phyloP scores from a whole-genome alignment of 768 basidiomycete genomes.

The Pluteus cervinus region DNA sequence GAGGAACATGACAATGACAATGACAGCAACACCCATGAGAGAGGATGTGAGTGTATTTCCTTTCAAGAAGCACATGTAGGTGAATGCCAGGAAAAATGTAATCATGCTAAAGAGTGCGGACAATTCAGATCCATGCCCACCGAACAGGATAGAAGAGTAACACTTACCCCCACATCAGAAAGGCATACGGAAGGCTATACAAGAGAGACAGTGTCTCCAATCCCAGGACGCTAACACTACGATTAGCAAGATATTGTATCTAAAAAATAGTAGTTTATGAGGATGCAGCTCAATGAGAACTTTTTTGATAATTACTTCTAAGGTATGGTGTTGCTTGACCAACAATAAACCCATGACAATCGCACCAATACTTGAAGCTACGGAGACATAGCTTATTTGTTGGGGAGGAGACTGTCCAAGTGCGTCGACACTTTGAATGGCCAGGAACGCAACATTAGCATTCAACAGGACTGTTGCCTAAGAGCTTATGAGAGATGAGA shows the following conservation, averaged over 20 bases:
- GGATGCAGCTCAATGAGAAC: not conserved
- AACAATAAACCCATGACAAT: conserved; percentile 39
- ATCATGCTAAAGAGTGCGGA: conserved; percentile 10
- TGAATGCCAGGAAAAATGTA: conserved; percentile 19
- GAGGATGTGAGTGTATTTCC: conserved; percentile 10
- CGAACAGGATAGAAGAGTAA: not conserved
- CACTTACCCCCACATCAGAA: conserved; percentile 57
- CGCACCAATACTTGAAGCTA: conserved; percentile 35
- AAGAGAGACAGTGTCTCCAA: conserved; percentile 46
- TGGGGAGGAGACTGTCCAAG: conserved; percentile 28
- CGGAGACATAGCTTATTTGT: conserved; percentile 41
- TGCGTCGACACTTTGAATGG: conserved; percentile 38
- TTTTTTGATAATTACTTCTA: conserved; percentile 9
- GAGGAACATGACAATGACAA: conserved; percentile 8
- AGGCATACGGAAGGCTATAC: conserved; percentile 49
- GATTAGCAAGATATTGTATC: conserved; percentile 11
- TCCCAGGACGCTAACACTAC: conserved; percentile 23
- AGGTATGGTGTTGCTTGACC: conserved; percentile 28
- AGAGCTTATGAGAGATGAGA: not conserved
- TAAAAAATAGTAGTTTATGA: not conserved
- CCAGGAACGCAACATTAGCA: conserved; percentile 52
- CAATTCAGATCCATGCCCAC: not conserved
- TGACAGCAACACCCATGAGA: conserved; percentile 12
- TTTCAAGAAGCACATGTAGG: conserved; percentile 12
- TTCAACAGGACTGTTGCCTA: conserved; percentile 52